Evolutionary conservation across 768 basidiomycete species (phyloP), one percentile per base, ranked within the genome.

Genomic region (Phaffia australis): DNA sequence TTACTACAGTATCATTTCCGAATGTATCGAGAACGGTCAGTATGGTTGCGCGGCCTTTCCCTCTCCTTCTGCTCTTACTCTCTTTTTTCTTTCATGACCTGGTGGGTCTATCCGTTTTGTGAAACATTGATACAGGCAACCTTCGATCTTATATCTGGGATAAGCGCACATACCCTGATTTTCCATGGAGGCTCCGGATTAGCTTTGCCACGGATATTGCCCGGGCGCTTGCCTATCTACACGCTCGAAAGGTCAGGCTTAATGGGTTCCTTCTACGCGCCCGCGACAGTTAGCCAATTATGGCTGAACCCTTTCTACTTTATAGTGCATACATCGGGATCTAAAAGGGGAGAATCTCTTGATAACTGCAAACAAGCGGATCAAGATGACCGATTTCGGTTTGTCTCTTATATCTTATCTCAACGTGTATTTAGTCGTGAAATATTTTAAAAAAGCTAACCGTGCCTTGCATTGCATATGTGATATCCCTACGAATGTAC

Each of bases 301-400:
- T 18, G 32, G 18, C 62, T 52, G 15, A 54, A 18, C 75, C 87
- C 86, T 15, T 1, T 54, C 35, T 46, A 15, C 25, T n/a, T 32
- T 1, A 16, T 68, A 80, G 74, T 79, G 79, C 69, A 79, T 81
- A 61, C 80, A 81, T 68, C 76, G 80, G 14, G 94, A 99, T 77
- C 81, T 99, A 70, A 99, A 99, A 76, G 93, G 92, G 48, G 94
- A 98, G 79, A 99, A 99, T 71, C 81, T 98, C 30, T 83, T 98
- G n/a, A 85, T 97, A 25, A 97, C 93, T 0, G 79, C 86, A 48
- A 99, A 99, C 72, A 89, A 90, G 25, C 84, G 94, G 54, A 81
- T 98, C 73, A 99, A 98, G 79, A 86, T 97, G 71, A 95, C 93
- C n/a, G 94, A 99, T 74, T 99, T 99, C 77, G 94, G 94, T 1